Evolutionary conservation across 768 basidiomycete genomes (phyloP), one percentile per base, ranked within the genome.

Genomic region (Kwoniella pini): DNA sequence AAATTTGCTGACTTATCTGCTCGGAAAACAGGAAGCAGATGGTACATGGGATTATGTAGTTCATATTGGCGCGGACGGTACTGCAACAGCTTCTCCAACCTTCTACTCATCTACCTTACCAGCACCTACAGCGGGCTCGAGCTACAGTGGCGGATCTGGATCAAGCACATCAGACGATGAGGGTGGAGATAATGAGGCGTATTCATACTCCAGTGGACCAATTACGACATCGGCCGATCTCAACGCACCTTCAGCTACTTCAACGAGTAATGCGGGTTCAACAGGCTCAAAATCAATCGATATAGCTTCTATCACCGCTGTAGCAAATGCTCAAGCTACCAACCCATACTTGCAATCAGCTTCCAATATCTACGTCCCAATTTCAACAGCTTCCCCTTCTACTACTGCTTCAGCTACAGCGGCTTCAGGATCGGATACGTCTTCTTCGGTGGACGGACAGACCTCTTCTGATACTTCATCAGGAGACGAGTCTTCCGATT

Each of bases 1-100:
- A n/a, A n/a, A n/a, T n/a, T n/a, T n/a, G 1, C 45, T 46, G 4
- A 46, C 26, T 46, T n/a, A 46, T 27, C 21, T 33, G 9, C 1
- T 43, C 13, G 11, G 15, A 27, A 9, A 22, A 13, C 45, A 77
- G 76, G 71, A 72, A 56, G 62, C 77, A 28, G 77, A 78, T 44
- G 77, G 77, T 39, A 55, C 65, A 13, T 78, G 77, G 77, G 75
- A 78, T 46, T 78, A 78, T 45, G 71, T 78, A 15, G 67, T 76
- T 17, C 63, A 70, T 17, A 62, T 78, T 17, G 77, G 77, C 24
- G 26, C 56, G 13, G 77, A 78, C 62, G 77, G 77, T 2, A 75
- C 72, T 6, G 75, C 75, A 1, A 78, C 77, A 7, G 73, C 75
- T 17, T 60, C 63, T 3, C 77, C 77, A 1, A 61, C 59, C 1